Evolutionary conservation across 2,329 filamentous ascomycete species (phyloP).

Genomic region (Zalaria sp.): DNA sequence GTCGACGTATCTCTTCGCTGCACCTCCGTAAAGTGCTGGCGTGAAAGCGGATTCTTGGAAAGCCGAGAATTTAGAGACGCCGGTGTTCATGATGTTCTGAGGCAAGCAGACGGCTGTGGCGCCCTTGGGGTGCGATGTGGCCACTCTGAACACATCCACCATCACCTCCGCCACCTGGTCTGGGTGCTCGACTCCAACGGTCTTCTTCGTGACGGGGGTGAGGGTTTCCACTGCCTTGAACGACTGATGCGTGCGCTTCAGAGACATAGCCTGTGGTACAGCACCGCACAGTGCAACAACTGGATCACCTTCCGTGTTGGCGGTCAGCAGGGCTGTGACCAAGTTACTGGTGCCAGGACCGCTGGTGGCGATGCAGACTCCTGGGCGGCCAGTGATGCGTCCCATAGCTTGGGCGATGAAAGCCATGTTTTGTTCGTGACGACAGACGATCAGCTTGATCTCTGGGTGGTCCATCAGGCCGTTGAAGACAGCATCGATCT

Average conservation of each 20-base stretch:
- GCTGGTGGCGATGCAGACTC: conserved; percentile 33
- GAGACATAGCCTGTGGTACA: conserved; percentile 28
- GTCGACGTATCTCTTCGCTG: conserved; percentile 6
- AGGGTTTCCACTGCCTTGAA: conserved; percentile 31
- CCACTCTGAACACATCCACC: conserved; percentile 30
- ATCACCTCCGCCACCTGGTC: conserved; percentile 35
- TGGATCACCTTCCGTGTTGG: conserved; percentile 33
- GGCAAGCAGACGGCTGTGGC: conserved; percentile 30
- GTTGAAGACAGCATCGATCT: conserved; percentile 36
- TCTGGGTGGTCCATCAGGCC: conserved; percentile 31
- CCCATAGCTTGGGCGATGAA: conserved; percentile 36
- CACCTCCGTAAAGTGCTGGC: conserved; percentile 27
- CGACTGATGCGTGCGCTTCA: conserved; percentile 34
- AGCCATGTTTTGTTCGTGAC: conserved; percentile 37
- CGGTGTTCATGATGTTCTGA: conserved; percentile 26
- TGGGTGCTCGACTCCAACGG: conserved; percentile 28
- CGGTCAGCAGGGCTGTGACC: conserved; percentile 31
- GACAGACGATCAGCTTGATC: conserved; percentile 32
- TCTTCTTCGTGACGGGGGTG: conserved; percentile 28
- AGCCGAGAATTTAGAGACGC: conserved; percentile 23
- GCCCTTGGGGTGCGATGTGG: conserved; percentile 27
- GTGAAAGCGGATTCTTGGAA: conserved; percentile 26
- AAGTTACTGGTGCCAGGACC: conserved; percentile 34
- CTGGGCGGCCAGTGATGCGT: conserved; percentile 30
- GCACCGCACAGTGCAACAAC: conserved; percentile 35